Base-by-base conservation (phyloP, 768 basidiomycete species). In the Leucocoprinus leucothites region DNA sequence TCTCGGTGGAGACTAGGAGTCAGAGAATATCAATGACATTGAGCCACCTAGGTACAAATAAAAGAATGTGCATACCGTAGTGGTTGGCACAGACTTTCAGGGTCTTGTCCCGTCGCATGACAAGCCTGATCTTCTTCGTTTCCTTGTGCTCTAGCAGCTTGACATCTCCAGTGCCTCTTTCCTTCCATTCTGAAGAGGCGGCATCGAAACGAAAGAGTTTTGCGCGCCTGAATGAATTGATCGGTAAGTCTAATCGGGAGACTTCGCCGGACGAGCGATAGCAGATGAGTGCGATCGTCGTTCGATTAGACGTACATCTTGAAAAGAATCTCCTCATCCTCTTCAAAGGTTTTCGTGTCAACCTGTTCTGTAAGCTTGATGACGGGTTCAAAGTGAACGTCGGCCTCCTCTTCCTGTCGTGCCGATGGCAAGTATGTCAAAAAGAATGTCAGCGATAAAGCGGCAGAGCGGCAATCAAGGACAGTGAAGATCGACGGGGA, bases 61-160 rank as follows among this genome's bases (percentile, higher is more conserved):
- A 21, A 45, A 73, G 25, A 13, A 24, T 13, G 18, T 28, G 74
- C 78, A 74, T 65, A 98, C 97, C 85, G 61, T 84, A 74, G 75
- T 98, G 97, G 78, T 99, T 99, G 56, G 97, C 97, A 73, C 97
- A 98, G 74, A 98, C 95, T 74, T 99, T 98, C 73, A 94, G 81
- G 46, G 97, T 99, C 86, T 98, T 98, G 82, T 99, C 97, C 73
- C 97, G 91, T 76, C 96, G 82, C 97, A 99, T 99, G 70, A 99
- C 94, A 59, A 99, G 83, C 59, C 97, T 84, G 66, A 96, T 81
- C 74, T 95, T 98, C 79, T 88, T 86, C 48, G 87, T 88, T 67
- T 85, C 84, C 72, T 89, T 93, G 79, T 97, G 91, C 63, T 84
- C 76, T 60, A 99, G 85, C 54, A 99, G 81, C 69, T 93, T 89